Evolutionary conservation across 257 asterid genomes (phyloP).

Genomic region (Voacanga thouarsii): DNA sequence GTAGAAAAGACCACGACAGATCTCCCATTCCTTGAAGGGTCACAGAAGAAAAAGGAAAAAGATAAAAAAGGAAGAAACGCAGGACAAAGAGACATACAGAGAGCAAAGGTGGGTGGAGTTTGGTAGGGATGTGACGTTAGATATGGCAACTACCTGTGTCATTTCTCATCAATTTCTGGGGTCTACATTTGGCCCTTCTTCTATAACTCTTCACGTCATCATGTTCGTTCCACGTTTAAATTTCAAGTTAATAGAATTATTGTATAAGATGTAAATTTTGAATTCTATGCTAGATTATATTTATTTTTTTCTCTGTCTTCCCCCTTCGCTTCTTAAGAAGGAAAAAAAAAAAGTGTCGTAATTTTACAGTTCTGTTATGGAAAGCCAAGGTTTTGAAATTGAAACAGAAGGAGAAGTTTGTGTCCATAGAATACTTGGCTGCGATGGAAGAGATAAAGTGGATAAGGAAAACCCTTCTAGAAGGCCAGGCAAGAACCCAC

Average conservation of each 20-base stretch:
- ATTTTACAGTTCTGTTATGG: too few relatives aligned
- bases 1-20: neutral
- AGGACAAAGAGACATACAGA: neutral
- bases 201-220: too few relatives aligned
- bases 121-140: constrained; percentile 34
- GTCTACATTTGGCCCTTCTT: neutral
- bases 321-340: too few relatives aligned
- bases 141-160: constrained; percentile 20
- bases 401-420: too few relatives aligned
- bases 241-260: too few relatives aligned
- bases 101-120: constrained; percentile 30
- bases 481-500: constrained; percentile 32
- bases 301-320: too few relatives aligned
- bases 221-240: too few relatives aligned
- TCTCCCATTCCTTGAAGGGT: neutral
- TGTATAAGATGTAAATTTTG: too few relatives aligned
- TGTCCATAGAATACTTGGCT: too few relatives aligned
- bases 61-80: neutral
- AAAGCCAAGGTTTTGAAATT: too few relatives aligned
- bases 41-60: neutral
- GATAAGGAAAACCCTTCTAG: constrained; percentile 34
- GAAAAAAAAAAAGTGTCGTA: too few relatives aligned
- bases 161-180: constrained; percentile 13
- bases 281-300: too few relatives aligned
- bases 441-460: constrained; percentile 9